Percentiles rank a stretch among this genome's conserved stretches.
phyloP scores from a whole-genome alignment of 2,329 filamentous ascomycete genomes.

The Fusarium keratoplasticum region DNA sequence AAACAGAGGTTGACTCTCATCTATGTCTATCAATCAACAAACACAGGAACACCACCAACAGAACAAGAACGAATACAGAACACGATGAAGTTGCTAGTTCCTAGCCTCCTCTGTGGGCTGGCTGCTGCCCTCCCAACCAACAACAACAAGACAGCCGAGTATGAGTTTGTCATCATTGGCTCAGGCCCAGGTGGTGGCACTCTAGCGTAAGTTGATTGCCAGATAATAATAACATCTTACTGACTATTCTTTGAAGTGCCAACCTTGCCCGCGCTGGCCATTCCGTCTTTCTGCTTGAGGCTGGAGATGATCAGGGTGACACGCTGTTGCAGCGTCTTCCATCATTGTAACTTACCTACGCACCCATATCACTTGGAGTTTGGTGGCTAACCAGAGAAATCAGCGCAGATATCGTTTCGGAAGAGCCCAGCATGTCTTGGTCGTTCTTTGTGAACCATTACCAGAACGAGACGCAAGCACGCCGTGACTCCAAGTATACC shows the following conservation, averaged over 20 bases:
- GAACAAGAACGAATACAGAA: not conserved
- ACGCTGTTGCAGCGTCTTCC: constrained; percentile 24
- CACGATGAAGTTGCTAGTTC: constrained; percentile 1
- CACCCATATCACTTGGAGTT: not conserved
- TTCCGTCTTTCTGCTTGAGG: constrained; percentile 67
- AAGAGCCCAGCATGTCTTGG: constrained; percentile 54
- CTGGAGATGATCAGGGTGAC: constrained; percentile 63
- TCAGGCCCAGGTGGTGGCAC: constrained; percentile 67
- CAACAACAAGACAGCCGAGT: constrained; percentile 40
- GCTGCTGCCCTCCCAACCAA: constrained; percentile 9
- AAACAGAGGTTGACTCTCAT: not conserved
- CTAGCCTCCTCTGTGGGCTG: not conserved
- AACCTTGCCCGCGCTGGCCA: constrained; percentile 66
- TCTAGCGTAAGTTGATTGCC: constrained; percentile 50
- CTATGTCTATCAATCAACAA: not conserved
- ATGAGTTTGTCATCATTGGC: constrained; percentile 70
- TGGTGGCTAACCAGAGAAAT: not conserved
- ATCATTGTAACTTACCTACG: constrained; percentile 7
- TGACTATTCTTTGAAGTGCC: constrained; percentile 42
- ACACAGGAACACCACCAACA: not conserved
- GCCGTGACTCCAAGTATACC: constrained; percentile 34
- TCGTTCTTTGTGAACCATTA: constrained; percentile 73
- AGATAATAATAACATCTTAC: fast-evolving
- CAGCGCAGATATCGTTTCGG: constrained; percentile 18
- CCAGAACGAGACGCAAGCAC: constrained; percentile 38